These are phyloP conservation scores for Neoscytalidium dimidiatum DNA, from an alignment of 2,329 filamentous ascomycete species.

Conservation along the genomic window DNA sequence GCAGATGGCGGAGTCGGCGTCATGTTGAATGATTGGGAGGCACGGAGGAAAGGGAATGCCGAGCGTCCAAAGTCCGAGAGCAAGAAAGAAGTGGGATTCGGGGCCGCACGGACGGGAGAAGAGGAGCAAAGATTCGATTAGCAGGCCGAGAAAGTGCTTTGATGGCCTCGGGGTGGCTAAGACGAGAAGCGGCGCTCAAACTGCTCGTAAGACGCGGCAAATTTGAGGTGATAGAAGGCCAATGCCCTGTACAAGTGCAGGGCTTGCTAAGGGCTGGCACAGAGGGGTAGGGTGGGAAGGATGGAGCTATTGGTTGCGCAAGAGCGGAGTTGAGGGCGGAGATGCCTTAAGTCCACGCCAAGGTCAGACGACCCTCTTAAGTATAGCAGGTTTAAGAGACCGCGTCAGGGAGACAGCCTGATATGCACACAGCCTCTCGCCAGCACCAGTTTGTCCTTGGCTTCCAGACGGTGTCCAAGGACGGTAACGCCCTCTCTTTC, in stretches of 20 bases:
- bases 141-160: neutral
- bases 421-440: slow-evolving; percentile 4
- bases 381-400: neutral
- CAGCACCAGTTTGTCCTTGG: neutral
- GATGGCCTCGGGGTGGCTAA: neutral
- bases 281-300: neutral
- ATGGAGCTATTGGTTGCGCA: slow-evolving; percentile 1
- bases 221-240: neutral
- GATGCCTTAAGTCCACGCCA: slow-evolving; percentile 15
- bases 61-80: slow-evolving; percentile 6
- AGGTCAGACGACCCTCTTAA: neutral
- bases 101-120: neutral
- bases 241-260: neutral
- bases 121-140: neutral
- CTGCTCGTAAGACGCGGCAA: neutral
- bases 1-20: slow-evolving; percentile 47
- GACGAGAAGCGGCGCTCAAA: neutral
- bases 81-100: neutral
- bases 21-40: slow-evolving; percentile 16
- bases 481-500: neutral
- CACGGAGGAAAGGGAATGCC: neutral
- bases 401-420: slow-evolving; percentile 3
- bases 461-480: slow-evolving; percentile 1
- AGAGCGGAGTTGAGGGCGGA: slow-evolving; percentile 12
- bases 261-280: neutral